A percentile compares a stretch with the other conserved stretches of the same genome.
These are phyloP conservation scores for Sinapis alba DNA, from an alignment of 441 rosid genomes.

Conservation along the genomic window DNA sequence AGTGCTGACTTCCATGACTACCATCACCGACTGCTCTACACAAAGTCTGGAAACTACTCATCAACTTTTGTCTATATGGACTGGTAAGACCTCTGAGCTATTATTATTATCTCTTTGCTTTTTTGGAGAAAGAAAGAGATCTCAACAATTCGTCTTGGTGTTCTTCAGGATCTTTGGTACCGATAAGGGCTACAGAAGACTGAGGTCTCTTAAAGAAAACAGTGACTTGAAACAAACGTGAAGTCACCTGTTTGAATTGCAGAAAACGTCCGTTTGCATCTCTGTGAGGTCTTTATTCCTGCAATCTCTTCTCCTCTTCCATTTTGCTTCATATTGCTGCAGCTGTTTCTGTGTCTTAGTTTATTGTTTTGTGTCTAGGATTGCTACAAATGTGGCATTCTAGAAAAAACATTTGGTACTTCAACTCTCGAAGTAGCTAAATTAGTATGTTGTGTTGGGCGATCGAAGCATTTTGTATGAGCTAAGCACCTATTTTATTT, in stretches of 20 bases:
- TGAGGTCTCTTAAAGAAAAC: conserved; percentile 66
- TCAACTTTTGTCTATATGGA: conserved; percentile 97
- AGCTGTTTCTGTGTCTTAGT: conserved; percentile 20
- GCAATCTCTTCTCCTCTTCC: conserved; percentile 3
- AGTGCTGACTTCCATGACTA: conserved; percentile 98
- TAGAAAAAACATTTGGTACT: conserved; percentile 6
- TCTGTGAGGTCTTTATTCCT: conserved; percentile 20
- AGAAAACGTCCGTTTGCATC: conserved; percentile 6
- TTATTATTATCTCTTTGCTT: conserved; percentile 1
- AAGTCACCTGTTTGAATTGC: conserved; percentile 8
- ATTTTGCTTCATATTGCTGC: conserved; percentile 19
- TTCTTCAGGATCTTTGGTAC: conserved; percentile 85
- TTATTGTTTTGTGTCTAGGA: conserved; percentile 9
- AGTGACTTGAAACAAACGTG: conserved; percentile 47
- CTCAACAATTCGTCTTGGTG: background rate
- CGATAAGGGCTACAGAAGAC: conserved; percentile 84
- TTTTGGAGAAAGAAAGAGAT: background rate
- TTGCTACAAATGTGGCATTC: conserved; percentile 30
- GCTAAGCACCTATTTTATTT: background rate
- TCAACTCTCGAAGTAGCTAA: conserved; percentile 12
- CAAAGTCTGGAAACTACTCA: conserved; percentile 96
- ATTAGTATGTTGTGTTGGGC: conserved; percentile 30
- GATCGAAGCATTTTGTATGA: conserved; percentile 17
- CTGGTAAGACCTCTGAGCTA: conserved; percentile 57
- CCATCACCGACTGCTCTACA: conserved; percentile 92